Evolutionary conservation across 148 eudicot genomes (phyloP), one percentile per base, ranked within the genome.

Genomic region (Arctostaphylos glauca): DNA sequence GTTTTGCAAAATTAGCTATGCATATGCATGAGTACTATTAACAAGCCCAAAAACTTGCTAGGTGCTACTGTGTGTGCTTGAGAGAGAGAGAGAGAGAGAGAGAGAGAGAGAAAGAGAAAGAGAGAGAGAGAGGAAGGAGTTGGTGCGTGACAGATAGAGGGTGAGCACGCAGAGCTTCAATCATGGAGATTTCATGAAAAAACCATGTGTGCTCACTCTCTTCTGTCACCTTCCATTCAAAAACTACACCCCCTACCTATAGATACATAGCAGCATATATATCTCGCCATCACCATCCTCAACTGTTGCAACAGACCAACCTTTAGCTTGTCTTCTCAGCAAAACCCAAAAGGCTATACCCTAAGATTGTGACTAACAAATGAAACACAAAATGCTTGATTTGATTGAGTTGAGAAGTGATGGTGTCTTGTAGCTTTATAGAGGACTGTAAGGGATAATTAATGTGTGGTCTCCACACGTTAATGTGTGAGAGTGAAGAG

Each of bases 181-280:
- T n/a, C 83, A 81, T 43, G 68, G 68, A n/a, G n/a, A 13, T 14
- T 70, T 12, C 83, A 81, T 81, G 83, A 52, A 73, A 81, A 78
- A 66, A 73, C 68, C 78, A 55, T 71, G 77, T 81, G 83, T 81
- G 83, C 78, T 55, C 78, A 72, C 83, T 54, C 78, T 81, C 77
- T 81, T 81, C 83, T 73, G 78, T 81, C 78, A 81, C 83, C 68
- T 72, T 50, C 68, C 77, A 12, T 25, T 13, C 13, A 23, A 48
- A 75, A 75, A 0, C 38, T 31, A 31, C 38, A 31, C 1, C 49
- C 25, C 54, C 19, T 0, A 50, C 50, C 15, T 6, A 7, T 18
- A 8, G 21, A 23, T 3, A 74, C 6, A 66, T 66, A 66, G 25
- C 23, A 66, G 25, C 23, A 10, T 1, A 23, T 18, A 21, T 31